phyloP scores from a whole-genome alignment of 1,284 basidiomycete species.

The Boletellus sp. region DNA sequence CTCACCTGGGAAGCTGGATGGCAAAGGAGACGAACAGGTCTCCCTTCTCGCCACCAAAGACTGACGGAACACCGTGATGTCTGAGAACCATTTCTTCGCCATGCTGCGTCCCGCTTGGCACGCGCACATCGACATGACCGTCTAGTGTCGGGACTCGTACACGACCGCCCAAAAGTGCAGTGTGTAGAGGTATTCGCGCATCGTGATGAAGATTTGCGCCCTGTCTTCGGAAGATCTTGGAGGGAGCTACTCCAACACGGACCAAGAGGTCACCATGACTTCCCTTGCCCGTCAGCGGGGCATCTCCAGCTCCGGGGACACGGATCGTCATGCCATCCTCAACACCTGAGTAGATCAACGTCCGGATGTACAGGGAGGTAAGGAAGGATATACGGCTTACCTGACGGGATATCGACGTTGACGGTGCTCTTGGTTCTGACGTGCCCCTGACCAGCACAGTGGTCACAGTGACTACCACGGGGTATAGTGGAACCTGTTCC shows the following conservation, averaged over 20 bases:
- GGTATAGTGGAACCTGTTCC: conserved; percentile 86
- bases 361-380: conserved; percentile 10
- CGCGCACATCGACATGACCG: conserved; percentile 92
- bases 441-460: conserved; percentile 86
- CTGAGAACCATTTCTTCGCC: conserved; percentile 96
- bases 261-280: conserved; percentile 84
- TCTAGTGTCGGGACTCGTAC: conserved; percentile 94
- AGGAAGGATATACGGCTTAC: conserved; percentile 41
- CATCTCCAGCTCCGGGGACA: conserved; percentile 83
- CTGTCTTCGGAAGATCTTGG: conserved; percentile 86
- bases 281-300: conserved; percentile 77
- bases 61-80: conserved; percentile 78
- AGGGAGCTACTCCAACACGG: conserved; percentile 80
- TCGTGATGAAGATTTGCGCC: conserved; percentile 91
- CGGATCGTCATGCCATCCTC: conserved; percentile 97
- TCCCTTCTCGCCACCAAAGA: conserved; percentile 66
- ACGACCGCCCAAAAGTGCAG: conserved; percentile 87
- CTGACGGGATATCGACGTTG: conserved; percentile 83
- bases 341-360: conserved; percentile 55
- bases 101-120: conserved; percentile 92
- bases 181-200: conserved; percentile 89
- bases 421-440: conserved; percentile 79
- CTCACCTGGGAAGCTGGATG: conserved; percentile 87
- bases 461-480: conserved; percentile 72
- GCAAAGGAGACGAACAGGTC: conserved; percentile 91